Evolutionary conservation across 139 green algal genomes (phyloP).

Genomic region (Coelastrella sp.): DNA sequence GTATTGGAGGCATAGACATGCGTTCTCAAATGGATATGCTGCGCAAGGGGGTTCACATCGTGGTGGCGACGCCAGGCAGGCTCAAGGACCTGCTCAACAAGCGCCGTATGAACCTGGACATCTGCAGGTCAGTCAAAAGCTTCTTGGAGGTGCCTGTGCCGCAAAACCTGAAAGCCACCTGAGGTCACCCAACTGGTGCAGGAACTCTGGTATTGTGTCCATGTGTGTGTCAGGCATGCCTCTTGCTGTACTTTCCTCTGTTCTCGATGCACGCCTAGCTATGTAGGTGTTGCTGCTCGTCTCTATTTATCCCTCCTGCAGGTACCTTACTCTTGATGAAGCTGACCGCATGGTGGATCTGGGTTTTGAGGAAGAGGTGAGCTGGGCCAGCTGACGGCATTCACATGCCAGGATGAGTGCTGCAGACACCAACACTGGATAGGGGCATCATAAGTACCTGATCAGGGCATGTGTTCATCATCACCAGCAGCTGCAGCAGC

Average conservation of each 20-base stretch:
- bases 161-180: neutral
- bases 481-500: neutral
- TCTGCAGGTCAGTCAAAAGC: conserved; percentile 54
- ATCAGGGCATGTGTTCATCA: neutral
- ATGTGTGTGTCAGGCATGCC: neutral
- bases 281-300: neutral
- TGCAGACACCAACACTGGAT: no score
- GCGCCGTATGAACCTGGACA: conserved; percentile 92
- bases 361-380: conserved; percentile 96
- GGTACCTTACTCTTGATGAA: conserved; percentile 98
- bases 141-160: neutral
- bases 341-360: conserved; percentile 98
- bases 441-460: neutral
- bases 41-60: conserved; percentile 81
- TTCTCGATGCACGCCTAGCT: neutral
- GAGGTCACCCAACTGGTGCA: neutral
- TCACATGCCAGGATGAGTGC: neutral
- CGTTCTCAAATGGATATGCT: conserved; percentile 57
- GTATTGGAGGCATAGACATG: conserved; percentile 92
- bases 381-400: conserved; percentile 1
- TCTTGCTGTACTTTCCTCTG: neutral
- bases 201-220: neutral
- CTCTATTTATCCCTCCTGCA: conserved; percentile 44
- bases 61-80: conserved; percentile 93
- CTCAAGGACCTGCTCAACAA: conserved; percentile 97